These are phyloP conservation scores for Cladosporium oxysporum DNA, from an alignment of 2,329 filamentous ascomycete species.

Conservation along the genomic window DNA sequence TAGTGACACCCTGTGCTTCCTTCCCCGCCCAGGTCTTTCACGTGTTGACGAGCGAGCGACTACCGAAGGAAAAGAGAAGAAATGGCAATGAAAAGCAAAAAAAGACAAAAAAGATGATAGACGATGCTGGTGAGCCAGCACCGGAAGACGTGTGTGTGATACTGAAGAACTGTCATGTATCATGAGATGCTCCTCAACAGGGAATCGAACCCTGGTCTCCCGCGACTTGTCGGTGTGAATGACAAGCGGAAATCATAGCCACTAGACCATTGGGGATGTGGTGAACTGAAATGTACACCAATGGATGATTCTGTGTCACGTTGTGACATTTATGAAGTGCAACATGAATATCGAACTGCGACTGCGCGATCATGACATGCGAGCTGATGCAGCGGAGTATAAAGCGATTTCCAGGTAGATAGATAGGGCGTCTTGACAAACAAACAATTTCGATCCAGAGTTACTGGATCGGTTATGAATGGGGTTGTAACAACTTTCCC, in stretches of 20 bases:
- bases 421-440: too few relatives aligned
- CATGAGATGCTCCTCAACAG: conserved; percentile 19
- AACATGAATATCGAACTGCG: too few relatives aligned
- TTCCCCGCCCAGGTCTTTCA: too few relatives aligned
- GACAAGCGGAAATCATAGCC: conserved; percentile 42
- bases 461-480: too few relatives aligned
- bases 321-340: too few relatives aligned
- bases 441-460: too few relatives aligned
- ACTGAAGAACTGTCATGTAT: conserved; percentile 10
- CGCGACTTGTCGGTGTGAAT: conserved; percentile 22
- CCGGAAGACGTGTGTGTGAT: conserved; percentile 8
- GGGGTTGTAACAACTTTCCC: too few relatives aligned
- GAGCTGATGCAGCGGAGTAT: too few relatives aligned
- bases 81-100: background rate
- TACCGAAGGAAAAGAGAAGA: too few relatives aligned
- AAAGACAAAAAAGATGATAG: background rate
- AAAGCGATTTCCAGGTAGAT: too few relatives aligned
- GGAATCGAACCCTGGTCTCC: conserved; percentile 22
- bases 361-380: too few relatives aligned
- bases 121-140: conserved; percentile 13
- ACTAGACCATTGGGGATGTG: conserved; percentile 36
- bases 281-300: conserved; percentile 12
- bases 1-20: background rate
- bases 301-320: background rate
- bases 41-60: too few relatives aligned